Evolutionary conservation across 106 monocot species (phyloP).

Genomic region (Posidonia australis): DNA sequence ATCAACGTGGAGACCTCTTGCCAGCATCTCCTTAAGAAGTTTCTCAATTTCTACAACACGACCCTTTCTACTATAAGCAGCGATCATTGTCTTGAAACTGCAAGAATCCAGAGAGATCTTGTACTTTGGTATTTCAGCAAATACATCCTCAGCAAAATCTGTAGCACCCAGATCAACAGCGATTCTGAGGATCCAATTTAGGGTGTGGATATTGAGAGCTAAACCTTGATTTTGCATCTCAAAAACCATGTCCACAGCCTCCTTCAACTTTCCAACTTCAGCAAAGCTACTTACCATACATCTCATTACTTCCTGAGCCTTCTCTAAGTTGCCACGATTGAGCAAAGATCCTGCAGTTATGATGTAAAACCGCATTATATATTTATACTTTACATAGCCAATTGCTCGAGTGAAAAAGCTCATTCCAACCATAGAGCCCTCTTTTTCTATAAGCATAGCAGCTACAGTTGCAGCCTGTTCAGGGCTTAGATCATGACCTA

Average conservation of each 20-base stretch:
- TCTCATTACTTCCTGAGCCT: constrained; percentile 77
- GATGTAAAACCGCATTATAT: constrained; percentile 58
- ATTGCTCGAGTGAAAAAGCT: constrained; percentile 68
- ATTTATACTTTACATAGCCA: constrained; percentile 21
- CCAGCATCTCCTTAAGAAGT: constrained; percentile 43
- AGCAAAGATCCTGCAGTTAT: constrained; percentile 43
- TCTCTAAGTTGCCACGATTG: constrained; percentile 41
- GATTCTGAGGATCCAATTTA: constrained; percentile 51
- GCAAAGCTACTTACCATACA: constrained; percentile 59
- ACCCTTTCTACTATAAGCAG: constrained; percentile 37
- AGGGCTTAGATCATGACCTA: constrained; percentile 19
- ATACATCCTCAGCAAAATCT: constrained; percentile 38
- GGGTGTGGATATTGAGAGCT: constrained; percentile 43
- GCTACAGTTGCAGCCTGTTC: constrained; percentile 52
- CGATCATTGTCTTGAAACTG: constrained; percentile 54
- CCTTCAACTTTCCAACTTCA: constrained; percentile 51
- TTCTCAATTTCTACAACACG: constrained; percentile 37
- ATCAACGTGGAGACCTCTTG: constrained; percentile 36
- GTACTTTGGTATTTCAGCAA: constrained; percentile 54
- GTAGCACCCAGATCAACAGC: constrained; percentile 33
- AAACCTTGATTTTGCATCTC: constrained; percentile 88
- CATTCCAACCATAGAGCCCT: constrained; percentile 71
- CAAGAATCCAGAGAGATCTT: constrained; percentile 32
- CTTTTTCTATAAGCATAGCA: constrained; percentile 34
- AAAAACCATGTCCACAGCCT: constrained; percentile 76